Conservation (phyloP, 208 protist species). For the Leishmania tropica region DNA sequence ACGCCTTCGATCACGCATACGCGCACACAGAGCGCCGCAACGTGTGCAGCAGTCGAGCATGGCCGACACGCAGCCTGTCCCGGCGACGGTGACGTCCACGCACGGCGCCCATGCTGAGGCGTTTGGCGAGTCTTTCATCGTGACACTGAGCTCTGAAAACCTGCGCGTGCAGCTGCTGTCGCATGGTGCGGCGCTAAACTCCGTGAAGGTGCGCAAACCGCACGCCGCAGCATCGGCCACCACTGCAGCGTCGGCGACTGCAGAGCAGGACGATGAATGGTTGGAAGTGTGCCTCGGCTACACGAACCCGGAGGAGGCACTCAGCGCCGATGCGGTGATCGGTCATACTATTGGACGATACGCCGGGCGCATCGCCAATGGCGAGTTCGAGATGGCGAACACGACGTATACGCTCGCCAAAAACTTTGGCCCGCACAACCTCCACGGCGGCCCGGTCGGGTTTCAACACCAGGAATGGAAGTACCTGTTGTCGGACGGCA, state of each 20-base stretch:
- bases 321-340: constrained; percentile 12
- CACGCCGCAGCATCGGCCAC: background rate
- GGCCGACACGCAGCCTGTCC: constrained; percentile 7
- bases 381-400: constrained; percentile 49
- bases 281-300: constrained; percentile 65
- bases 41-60: background rate
- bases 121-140: constrained; percentile 61
- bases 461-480: constrained; percentile 74
- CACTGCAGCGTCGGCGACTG: background rate
- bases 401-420: constrained; percentile 59
- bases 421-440: constrained; percentile 64
- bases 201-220: constrained; percentile 61
- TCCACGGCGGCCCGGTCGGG: constrained; percentile 70
- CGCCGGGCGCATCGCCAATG: constrained; percentile 69
- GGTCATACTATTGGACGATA: constrained; percentile 58
- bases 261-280: constrained; percentile 33
- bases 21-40: background rate
- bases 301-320: constrained; percentile 41
- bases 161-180: constrained; percentile 73
- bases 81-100: constrained; percentile 12
- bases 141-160: constrained; percentile 48
- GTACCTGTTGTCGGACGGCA: constrained; percentile 69
- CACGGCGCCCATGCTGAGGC: constrained; percentile 40
- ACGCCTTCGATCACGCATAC: background rate
- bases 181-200: constrained; percentile 61